phyloP scores from a whole-genome alignment of 129 eudicot genomes.

The Artemisia argyi region DNA sequence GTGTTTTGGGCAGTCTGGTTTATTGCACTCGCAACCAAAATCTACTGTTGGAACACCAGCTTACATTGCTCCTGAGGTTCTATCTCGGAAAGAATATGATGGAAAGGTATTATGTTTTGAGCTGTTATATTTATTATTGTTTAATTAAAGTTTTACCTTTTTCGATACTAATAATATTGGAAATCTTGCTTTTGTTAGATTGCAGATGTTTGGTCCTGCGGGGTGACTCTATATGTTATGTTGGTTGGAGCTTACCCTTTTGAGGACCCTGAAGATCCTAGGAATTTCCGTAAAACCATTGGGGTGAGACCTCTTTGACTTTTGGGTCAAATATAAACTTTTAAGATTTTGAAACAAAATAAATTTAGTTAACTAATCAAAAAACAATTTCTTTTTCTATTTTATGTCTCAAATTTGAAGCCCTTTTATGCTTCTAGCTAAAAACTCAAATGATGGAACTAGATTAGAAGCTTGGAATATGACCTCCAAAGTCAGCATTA shows the following conservation, averaged over 20 bases:
- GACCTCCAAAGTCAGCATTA: slow-evolving; percentile 3
- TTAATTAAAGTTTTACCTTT: not conserved
- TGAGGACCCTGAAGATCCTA: slow-evolving; percentile 73
- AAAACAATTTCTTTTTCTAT: not conserved
- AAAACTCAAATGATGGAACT: not conserved
- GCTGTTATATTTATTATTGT: not conserved
- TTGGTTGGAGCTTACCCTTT: slow-evolving; percentile 54
- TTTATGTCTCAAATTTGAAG: no score
- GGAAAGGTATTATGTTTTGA: slow-evolving; percentile 61
- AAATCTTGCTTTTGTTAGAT: slow-evolving; percentile 28
- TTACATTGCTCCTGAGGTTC: slow-evolving; percentile 91
- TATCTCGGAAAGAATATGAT: slow-evolving; percentile 83
- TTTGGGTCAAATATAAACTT: slow-evolving; percentile 12
- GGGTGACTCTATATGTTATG: slow-evolving; percentile 45
- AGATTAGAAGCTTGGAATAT: not conserved
- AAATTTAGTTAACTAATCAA: not conserved
- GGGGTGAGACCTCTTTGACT: slow-evolving; percentile 47
- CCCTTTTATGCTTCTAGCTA: not conserved
- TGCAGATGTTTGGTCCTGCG: slow-evolving; percentile 51
- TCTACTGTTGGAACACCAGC: slow-evolving; percentile 96
- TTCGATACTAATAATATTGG: not conserved
- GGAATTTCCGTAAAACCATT: slow-evolving; percentile 65
- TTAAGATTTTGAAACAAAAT: not conserved
- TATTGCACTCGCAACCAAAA: slow-evolving; percentile 85
- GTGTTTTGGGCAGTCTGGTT: slow-evolving; percentile 52